These are phyloP conservation scores for Oryza punctata DNA, from an alignment of 176 grass and related monocot species.

Conservation along the genomic window DNA sequence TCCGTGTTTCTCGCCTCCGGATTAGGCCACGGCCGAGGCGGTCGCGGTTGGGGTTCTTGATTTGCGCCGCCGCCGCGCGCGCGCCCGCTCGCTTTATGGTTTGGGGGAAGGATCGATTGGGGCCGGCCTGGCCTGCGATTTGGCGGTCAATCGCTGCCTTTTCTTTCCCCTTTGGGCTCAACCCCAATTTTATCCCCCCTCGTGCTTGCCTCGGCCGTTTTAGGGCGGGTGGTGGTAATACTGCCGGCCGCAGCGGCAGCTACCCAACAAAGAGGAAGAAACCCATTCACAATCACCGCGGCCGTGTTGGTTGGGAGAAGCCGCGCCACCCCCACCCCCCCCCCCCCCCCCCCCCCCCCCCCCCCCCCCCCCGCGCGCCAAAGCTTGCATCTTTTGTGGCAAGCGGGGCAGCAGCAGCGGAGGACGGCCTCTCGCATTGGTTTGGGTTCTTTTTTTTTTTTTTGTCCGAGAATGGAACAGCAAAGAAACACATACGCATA, in stretches of 20 bases:
- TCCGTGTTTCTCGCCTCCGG: background rate
- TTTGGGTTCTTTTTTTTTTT: background rate
- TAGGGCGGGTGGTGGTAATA: background rate
- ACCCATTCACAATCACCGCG: constrained; percentile 31
- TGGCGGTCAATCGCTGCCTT: constrained; percentile 54
- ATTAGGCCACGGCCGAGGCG: background rate
- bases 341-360: no score
- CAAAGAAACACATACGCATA: constrained; percentile 26
- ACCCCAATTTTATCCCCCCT: constrained; percentile 49
- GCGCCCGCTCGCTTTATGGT: constrained; percentile 37
- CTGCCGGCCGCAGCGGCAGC: constrained; percentile 12
- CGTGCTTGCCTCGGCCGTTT: constrained; percentile 38
- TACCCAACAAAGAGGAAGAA: constrained; percentile 39
- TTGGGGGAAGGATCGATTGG: constrained; percentile 29
- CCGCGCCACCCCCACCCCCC: no score
- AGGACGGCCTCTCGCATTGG: constrained; percentile 45
- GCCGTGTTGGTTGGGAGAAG: background rate
- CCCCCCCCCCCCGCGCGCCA: no score
- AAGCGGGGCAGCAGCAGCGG: no score
- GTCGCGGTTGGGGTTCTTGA: constrained; percentile 5
- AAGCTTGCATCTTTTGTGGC: constrained; percentile 57
- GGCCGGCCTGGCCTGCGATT: constrained; percentile 41
- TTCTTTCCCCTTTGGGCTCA: constrained; percentile 63
- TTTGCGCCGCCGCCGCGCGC: constrained; percentile 24
- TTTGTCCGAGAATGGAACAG: constrained; percentile 33